Base-by-base conservation (phyloP, 108 stramenopile species). In the Cyclotella choctawhatcheeana region DNA sequence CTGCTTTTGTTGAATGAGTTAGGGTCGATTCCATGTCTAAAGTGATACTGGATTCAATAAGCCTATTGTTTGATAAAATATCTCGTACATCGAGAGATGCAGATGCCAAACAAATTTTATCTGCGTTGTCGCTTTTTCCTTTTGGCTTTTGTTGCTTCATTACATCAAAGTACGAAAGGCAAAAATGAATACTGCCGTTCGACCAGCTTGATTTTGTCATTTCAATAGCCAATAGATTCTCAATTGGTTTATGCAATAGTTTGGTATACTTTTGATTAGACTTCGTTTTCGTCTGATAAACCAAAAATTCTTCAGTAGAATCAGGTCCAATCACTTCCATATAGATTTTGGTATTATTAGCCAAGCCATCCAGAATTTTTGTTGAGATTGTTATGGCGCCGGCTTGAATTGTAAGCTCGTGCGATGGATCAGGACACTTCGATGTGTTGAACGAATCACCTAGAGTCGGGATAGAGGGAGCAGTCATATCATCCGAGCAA, bases 401-500 rank as follows among this genome's bases (percentile, higher is more conserved):
- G 16, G 71, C 31, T 18, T 66, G 52, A 43, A 78, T 48, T 22
- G 48, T 56, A 20, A 58, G 58, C n/a, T n/a, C n/a, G n/a, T n/a
- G n/a, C 79, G 72, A 80, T 1, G 70, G 77, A 71, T 78, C 77
- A 14, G 66, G 12, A 32, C 37, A 54, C 17, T 65, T 47, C 1
- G 55, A 31, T 56, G 55, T 18, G 1, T 14, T 30, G 10, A 27
- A 56, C 20, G 55, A 56, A 5, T 52, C 48, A 24, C 67, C 71
- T 18, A 72, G 43, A 2, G 71, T 71, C 17, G 77, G 77, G 17
- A 79, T 60, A 16, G 51, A 21, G 20, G 51, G 51, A 18, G 24
- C 24, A 1, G 79, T 80, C 79, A 80, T 61, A 35, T 80, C 79
- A 58, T 80, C 79, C 10, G 48, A 37, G 40, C 79, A 80, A 33